Base-by-base conservation (phyloP, 2,329 filamentous ascomycete species). In the Lasiodiplodia sp. region DNA sequence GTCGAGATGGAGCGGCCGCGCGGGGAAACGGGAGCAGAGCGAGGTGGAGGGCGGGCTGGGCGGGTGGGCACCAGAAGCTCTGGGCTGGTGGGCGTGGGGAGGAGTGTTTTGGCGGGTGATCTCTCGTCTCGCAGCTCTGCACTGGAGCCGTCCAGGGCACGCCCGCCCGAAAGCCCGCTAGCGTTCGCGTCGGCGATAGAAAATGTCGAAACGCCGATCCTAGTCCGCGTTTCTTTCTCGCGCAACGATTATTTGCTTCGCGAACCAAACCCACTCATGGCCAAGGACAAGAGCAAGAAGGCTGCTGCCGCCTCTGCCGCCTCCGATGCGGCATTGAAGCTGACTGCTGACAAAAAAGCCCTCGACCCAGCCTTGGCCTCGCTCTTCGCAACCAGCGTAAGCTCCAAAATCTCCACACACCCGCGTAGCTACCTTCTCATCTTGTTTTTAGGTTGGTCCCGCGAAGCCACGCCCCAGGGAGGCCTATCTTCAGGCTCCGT, bases 281-380 rank as follows among this genome's bases (percentile, higher is more conserved):
- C 73, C 66, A 79, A 78, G 70, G 73, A 76, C 71, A 73, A 73
- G 63, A 23, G 49, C 18, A 52, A 66, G 28, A 66, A 71, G 55
- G 12, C 34, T 16, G 63, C 38, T 2, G 31, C 67, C 10, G 52
- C 31, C 16, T 10, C 55, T 28, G 40, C 23, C 10, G 56, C 56
- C 53, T 28, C 31, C 10, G 40, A 14, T n/a, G 18, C 44, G 6
- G 18, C 18, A 18, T 73, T n/a, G 71, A 77, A 66, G 71, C 75
- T 71, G 53, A 47, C 69, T n/a, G 72, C 74, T 67, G 66, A 75
- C 70, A 76, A 79, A 31, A 78, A 78, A 38, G 75, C 77, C 53
- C 74, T 84, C 63, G 81, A 85, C 70, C 79, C 82, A 21, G 74
- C 73, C 47, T 72, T 86, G 38, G 80, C 81, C n/a, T 84, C 82